phyloP scores from a whole-genome alignment of 1,139 yeast species.

The Pichia sp. region DNA sequence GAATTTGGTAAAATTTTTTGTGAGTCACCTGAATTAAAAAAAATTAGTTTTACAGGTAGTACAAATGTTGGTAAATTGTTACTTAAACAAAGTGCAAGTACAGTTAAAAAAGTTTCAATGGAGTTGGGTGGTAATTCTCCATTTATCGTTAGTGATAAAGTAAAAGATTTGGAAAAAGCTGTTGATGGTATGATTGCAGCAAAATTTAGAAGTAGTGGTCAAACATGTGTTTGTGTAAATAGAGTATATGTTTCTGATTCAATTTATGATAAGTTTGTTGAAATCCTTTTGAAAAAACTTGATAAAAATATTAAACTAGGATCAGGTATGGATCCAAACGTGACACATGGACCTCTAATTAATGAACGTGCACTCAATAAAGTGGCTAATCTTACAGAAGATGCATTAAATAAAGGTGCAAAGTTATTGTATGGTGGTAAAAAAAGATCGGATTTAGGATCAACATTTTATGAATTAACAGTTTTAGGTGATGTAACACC shows the following conservation, averaged over 20 bases:
- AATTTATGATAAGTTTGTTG: conserved; percentile 54
- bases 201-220: conserved; percentile 71
- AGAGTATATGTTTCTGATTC: conserved; percentile 60
- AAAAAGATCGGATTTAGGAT: conserved; percentile 58
- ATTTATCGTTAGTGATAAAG: conserved; percentile 69
- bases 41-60: conserved; percentile 87
- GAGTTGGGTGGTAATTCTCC: conserved; percentile 97
- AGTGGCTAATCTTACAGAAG: conserved; percentile 65
- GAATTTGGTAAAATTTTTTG: conserved; percentile 65
- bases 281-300: conserved; percentile 44
- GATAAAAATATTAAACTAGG: conserved; percentile 43
- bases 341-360: conserved; percentile 81
- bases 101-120: conserved; percentile 76
- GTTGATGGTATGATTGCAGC: conserved; percentile 64
- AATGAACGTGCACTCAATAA: conserved; percentile 60
- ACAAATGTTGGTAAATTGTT: conserved; percentile 75
- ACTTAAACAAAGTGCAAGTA: conserved; percentile 69
- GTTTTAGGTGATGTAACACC: conserved; percentile 59
- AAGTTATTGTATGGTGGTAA: conserved; percentile 60
- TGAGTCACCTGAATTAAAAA: conserved; percentile 59
- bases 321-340: conserved; percentile 57
- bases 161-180: conserved; percentile 72
- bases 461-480: conserved; percentile 71
- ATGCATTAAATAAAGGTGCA: conserved; percentile 73
- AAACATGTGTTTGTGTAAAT: conserved; percentile 80